These are phyloP conservation scores for Lecanicillium sp. DNA, from an alignment of 2,329 filamentous ascomycete genomes.

Conservation along the genomic window DNA sequence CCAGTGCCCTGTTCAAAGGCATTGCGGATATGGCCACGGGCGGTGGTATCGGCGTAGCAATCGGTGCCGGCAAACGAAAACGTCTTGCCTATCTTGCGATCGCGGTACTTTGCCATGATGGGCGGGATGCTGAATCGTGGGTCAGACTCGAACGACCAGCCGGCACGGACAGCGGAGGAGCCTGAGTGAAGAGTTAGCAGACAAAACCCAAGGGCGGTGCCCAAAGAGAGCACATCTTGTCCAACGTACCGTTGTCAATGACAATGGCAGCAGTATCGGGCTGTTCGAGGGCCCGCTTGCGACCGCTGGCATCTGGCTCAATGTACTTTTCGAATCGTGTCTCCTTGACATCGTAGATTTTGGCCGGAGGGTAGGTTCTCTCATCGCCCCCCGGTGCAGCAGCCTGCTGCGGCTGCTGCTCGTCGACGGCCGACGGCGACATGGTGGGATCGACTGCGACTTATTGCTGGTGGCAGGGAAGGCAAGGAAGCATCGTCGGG, in stretches of 20 bases:
- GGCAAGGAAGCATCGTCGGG: conserved; percentile 1
- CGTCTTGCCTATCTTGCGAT: conserved; percentile 85
- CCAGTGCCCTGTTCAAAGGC: conserved; percentile 87
- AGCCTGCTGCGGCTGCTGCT: conserved; percentile 23
- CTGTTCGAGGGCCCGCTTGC: conserved; percentile 55
- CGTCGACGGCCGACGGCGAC: conserved; percentile 47
- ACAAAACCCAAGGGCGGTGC: too few relatives aligned
- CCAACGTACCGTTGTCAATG: conserved; percentile 81
- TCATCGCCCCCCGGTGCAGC: conserved; percentile 21
- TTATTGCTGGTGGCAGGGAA: background rate
- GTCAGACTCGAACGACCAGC: conserved; percentile 87
- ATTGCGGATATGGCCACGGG: conserved; percentile 80
- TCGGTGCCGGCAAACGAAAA: conserved; percentile 90
- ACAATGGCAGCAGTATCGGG: conserved; percentile 69
- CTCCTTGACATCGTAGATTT: conserved; percentile 55
- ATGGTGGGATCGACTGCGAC: conserved; percentile 23
- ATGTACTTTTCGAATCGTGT: conserved; percentile 51
- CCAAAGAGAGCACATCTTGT: background rate
- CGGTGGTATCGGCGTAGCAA: conserved; percentile 90
- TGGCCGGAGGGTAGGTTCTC: conserved; percentile 43
- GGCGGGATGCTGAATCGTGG: conserved; percentile 77
- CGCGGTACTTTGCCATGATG: conserved; percentile 90
- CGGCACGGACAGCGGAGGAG: conserved; percentile 80
- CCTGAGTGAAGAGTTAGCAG: conserved; percentile 41
- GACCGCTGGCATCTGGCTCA: conserved; percentile 56